Conservation (phyloP, 2,329 filamentous ascomycete species). For the Alternaria ventricosa region DNA sequence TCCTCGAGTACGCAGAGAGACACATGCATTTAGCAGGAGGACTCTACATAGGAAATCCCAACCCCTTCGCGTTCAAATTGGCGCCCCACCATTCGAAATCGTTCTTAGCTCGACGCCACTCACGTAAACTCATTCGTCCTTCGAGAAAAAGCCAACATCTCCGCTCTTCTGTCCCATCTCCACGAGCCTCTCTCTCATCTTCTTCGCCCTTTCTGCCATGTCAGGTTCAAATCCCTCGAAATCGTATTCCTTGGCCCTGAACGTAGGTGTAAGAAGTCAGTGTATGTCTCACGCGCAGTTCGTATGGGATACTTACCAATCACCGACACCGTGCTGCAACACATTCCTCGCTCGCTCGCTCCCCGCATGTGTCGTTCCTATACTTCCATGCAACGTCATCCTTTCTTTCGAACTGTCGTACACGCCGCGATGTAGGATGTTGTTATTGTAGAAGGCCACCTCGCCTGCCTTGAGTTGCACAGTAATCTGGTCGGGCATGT, state of each 20-base stretch:
- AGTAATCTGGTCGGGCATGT: conserved; percentile 67
- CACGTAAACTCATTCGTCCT: conserved; percentile 38
- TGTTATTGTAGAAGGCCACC: conserved; percentile 88
- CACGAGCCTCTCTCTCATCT: conserved; percentile 69
- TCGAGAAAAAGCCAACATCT: conserved; percentile 63
- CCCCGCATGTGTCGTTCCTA: conserved; percentile 66
- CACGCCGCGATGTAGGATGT: conserved; percentile 78
- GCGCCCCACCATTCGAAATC: neutral
- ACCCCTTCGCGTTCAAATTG: neutral
- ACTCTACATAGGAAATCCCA: neutral
- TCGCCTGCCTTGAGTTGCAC: conserved; percentile 76
- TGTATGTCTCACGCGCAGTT: neutral
- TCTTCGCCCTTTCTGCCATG: conserved; percentile 66
- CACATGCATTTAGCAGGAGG: neutral
- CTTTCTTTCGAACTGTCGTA: conserved; percentile 67
- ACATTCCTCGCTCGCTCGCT: conserved; percentile 71
- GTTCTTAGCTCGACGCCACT: neutral
- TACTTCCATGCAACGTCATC: conserved; percentile 75
- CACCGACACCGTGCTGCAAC: conserved; percentile 74
- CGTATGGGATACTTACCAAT: conserved; percentile 51
- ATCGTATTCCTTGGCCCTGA: conserved; percentile 63
- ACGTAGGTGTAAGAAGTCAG: neutral
- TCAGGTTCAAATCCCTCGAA: conserved; percentile 66
- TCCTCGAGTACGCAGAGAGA: neutral
- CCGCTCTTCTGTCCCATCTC: conserved; percentile 66